A percentile compares a stretch with the other conserved stretches of the same genome.
These are phyloP conservation scores for Pleomassaria siparia DNA, from an alignment of 2,329 filamentous ascomycete species.

Conservation along the genomic window DNA sequence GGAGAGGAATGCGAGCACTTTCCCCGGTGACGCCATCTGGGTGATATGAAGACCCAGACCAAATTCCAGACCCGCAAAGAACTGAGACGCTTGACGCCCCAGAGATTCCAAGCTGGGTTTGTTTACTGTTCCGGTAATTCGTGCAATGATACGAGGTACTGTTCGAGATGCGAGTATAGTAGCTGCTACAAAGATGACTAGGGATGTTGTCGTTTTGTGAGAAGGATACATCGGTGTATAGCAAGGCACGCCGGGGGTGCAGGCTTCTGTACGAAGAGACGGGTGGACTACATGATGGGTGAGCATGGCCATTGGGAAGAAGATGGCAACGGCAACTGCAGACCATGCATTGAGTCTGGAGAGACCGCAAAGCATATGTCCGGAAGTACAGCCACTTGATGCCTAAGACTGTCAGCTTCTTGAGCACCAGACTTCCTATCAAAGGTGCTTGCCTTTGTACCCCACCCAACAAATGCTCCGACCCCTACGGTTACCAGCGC, in stretches of 20 bases:
- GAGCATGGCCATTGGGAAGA: slow-evolving; percentile 35
- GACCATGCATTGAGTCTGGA: slow-evolving; percentile 54
- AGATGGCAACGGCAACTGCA: slow-evolving; percentile 45
- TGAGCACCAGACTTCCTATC: not conserved
- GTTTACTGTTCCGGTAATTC: slow-evolving; percentile 2
- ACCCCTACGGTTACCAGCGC: slow-evolving; percentile 44
- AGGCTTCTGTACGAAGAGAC: slow-evolving; percentile 44
- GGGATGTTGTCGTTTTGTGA: slow-evolving; percentile 23
- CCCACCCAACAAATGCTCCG: slow-evolving; percentile 53
- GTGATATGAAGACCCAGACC: slow-evolving; percentile 54
- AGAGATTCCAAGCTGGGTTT: slow-evolving; percentile 13
- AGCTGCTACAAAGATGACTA: slow-evolving; percentile 38
- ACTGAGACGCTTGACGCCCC: slow-evolving; percentile 43
- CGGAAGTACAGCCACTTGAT: slow-evolving; percentile 55
- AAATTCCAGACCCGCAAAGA: slow-evolving; percentile 53
- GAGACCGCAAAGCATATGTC: slow-evolving; percentile 58
- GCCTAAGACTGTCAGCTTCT: slow-evolving; percentile 18
- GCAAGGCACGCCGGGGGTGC: slow-evolving; percentile 45
- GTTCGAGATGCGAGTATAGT: slow-evolving; percentile 25
- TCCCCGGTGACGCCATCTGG: slow-evolving; percentile 54
- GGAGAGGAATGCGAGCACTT: slow-evolving; percentile 54
- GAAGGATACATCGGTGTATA: slow-evolving; percentile 51
- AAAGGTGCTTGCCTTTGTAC: slow-evolving; percentile 50
- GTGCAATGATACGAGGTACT: slow-evolving; percentile 25
- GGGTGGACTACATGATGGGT: slow-evolving; percentile 45